Evolutionary conservation across 768 basidiomycete species (phyloP).

Genomic region (Termitomyces eurrhizus): DNA sequence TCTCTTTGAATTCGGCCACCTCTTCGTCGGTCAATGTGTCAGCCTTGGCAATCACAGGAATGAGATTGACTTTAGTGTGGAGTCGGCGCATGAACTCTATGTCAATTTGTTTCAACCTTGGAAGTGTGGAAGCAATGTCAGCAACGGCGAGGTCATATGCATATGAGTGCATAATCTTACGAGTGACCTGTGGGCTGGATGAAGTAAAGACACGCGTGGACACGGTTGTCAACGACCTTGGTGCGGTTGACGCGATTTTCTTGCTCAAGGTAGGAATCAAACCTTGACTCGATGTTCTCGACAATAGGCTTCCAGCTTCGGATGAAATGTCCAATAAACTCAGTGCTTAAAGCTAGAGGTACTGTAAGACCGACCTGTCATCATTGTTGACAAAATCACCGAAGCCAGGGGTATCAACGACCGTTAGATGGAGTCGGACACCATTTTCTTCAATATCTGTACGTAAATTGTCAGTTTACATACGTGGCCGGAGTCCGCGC

Average conservation of each 20-base stretch:
- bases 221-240: conserved; percentile 94
- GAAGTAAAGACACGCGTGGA: conserved; percentile 98
- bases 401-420: conserved; percentile 98
- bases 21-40: conserved; percentile 98
- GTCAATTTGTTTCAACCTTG: conserved; percentile 93
- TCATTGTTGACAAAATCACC: conserved; percentile 99
- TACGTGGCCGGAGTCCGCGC: conserved; percentile 20
- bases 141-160: conserved; percentile 2
- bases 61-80: conserved; percentile 96
- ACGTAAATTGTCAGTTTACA: conserved; percentile 23
- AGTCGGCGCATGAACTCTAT: conserved; percentile 98
- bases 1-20: conserved; percentile 85
- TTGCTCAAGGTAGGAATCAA: conserved; percentile 96
- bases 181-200: conserved; percentile 98
- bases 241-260: conserved; percentile 96
- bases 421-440: conserved; percentile 94
- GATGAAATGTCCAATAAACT: conserved; percentile 16
- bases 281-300: conserved; percentile 97
- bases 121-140: not conserved
- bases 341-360: conserved; percentile 11
- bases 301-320: conserved; percentile 96
- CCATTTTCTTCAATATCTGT: conserved; percentile 98
- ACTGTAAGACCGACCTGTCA: conserved; percentile 63
- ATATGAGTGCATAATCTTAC: conserved; percentile 47
- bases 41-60: conserved; percentile 97